A percentile compares a stretch with the other conserved stretches of the same genome.
phyloP scores from a whole-genome alignment of 495 filamentous ascomycete species.

The Thermochaetoides thermophila region DNA sequence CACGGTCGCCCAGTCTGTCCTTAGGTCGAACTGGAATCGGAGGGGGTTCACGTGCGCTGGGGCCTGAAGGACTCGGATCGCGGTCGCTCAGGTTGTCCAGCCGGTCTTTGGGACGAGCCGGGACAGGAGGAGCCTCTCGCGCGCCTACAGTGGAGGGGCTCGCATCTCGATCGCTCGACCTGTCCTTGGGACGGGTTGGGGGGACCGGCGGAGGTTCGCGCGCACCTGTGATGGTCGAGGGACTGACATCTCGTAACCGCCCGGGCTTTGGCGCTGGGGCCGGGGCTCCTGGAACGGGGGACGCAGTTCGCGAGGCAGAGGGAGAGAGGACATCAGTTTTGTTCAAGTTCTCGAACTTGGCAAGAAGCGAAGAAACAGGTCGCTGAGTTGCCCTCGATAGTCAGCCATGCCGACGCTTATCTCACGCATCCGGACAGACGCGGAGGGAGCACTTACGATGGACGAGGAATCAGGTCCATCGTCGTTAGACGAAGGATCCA shows the following conservation, averaged over 20 bases:
- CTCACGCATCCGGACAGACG: background rate
- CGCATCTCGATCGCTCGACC: constrained; percentile 10
- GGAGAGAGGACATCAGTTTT: constrained; percentile 30
- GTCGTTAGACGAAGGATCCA: constrained; percentile 25
- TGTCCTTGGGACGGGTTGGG: constrained; percentile 27
- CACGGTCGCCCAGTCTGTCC: no score
- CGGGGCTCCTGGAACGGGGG: constrained; percentile 14
- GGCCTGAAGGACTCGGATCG: no score
- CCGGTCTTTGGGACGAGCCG: no score
- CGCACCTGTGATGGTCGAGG: constrained; percentile 20
- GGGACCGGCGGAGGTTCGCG: constrained; percentile 39
- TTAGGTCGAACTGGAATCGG: no score
- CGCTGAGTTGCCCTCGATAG: constrained; percentile 24
- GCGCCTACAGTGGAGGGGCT: constrained; percentile 11
- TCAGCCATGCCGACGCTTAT: no score
- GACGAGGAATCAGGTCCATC: constrained; percentile 44
- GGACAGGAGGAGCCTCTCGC: no score
- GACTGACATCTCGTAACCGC: constrained; percentile 30
- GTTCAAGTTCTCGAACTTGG: constrained; percentile 81
- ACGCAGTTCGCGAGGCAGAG: constrained; percentile 21
- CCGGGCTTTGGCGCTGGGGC: constrained; percentile 17
- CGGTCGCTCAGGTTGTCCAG: no score
- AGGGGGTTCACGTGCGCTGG: no score
- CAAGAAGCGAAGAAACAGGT: constrained; percentile 83
- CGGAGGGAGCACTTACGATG: constrained; percentile 30